Evolutionary conservation across 2,329 filamentous ascomycete genomes (phyloP).

Genomic region (Trichoderma breve): DNA sequence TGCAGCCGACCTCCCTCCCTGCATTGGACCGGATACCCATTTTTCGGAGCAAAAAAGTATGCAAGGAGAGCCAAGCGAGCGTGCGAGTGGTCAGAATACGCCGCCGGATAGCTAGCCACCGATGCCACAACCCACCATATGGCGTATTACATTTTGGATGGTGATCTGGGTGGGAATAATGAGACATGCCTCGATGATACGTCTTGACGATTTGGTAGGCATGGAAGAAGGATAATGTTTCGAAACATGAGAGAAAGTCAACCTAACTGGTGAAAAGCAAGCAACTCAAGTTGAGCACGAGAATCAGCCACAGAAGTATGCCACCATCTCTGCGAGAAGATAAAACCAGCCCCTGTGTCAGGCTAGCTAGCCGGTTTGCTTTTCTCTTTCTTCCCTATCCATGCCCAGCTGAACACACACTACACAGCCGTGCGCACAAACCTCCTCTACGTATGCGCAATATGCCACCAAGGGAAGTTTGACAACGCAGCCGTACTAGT

Average conservation of each 20-base stretch:
- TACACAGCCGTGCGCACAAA: not conserved
- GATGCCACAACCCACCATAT: not conserved
- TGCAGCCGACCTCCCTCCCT: not conserved
- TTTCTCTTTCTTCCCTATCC: not conserved
- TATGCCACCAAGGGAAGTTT: not conserved
- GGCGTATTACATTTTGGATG: not conserved
- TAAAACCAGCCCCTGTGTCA: not conserved
- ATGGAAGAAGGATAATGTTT: not conserved
- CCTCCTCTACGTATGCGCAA: not conserved
- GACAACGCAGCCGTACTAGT: conserved; percentile 1
- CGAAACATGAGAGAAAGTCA: not conserved
- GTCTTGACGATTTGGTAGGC: not conserved
- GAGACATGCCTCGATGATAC: not conserved
- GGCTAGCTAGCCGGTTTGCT: not conserved
- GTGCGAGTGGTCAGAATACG: not conserved
- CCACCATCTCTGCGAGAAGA: not conserved
- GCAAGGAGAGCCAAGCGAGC: not conserved
- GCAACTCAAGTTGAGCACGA: not conserved
- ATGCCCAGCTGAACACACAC: conserved; percentile 15
- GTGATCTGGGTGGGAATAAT: not conserved
- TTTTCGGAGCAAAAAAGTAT: not conserved
- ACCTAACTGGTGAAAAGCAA: not conserved
- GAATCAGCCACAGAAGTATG: not conserved
- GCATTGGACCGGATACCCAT: not conserved
- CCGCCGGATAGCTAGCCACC: not conserved